Evolutionary conservation across 225 moss, liverwort and hornwort genomes (phyloP).

Genomic region (Neckera pumila): DNA sequence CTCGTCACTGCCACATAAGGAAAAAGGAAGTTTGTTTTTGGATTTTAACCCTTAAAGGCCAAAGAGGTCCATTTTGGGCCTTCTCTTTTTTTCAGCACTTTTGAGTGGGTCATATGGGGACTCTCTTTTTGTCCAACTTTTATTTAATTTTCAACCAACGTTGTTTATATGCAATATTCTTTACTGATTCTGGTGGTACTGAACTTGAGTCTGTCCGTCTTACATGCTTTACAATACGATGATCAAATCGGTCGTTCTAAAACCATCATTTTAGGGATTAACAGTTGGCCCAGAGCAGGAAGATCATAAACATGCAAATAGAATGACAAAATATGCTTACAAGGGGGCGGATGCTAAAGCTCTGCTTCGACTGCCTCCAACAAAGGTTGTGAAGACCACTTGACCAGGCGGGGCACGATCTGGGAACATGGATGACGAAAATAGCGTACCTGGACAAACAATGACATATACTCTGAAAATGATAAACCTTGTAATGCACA

Average conservation of each 20-base stretch:
- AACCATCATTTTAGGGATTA: not conserved
- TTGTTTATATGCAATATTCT: not conserved
- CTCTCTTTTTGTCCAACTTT: not conserved
- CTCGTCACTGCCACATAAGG: constrained; percentile 42
- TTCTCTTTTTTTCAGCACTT: not conserved
- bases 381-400: constrained; percentile 80
- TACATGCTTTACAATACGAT: not conserved
- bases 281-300: not conserved
- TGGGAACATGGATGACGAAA: constrained; percentile 95
- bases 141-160: not conserved
- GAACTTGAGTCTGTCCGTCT: not conserved
- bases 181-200: not conserved
- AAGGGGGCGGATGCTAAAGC: constrained; percentile 63
- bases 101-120: no score
- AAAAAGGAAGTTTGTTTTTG: not conserved
- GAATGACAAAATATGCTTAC: constrained; percentile 27
- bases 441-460: constrained; percentile 56
- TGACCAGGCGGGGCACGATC: constrained; percentile 82
- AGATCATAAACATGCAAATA: not conserved
- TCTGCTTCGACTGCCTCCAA: constrained; percentile 81
- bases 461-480: not conserved
- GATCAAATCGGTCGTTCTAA: not conserved
- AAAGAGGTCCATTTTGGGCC: not conserved
- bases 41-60: not conserved
- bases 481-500: not conserved